Evolutionary conservation across 2,329 filamentous ascomycete genomes (phyloP), one percentile per base, ranked within the genome.

Genomic region (Ceratocystis diversiconidia): DNA sequence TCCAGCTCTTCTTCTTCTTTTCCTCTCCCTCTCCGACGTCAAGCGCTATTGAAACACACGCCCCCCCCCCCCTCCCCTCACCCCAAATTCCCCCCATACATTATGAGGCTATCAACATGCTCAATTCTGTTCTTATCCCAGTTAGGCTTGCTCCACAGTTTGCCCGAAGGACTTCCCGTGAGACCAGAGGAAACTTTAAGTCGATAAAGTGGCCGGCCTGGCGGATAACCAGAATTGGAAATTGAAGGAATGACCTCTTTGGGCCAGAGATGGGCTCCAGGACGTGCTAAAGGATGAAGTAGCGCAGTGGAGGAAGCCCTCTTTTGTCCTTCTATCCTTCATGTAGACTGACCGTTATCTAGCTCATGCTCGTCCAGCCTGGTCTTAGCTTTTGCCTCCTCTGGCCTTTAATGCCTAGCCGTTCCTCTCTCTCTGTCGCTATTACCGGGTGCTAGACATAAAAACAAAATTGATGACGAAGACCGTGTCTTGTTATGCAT

Each of bases 131-230:
- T 36, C 65, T n/a, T 57, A 63, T 57, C 65, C 61, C 48, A 59
- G 61, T 52, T 48, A 25, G 36, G 60, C 6, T 44, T 63, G 61
- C 65, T 60, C 65, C 65, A 66, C 65, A 66, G 60, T 66, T 66
- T 66, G 60, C 61, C 65, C 65, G 65, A 66, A 66, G 65, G 65
- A 66, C 48, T 57, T 63, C 48, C 65, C 65, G 65, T 63, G 50
- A 63, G 46, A 30, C 30, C 30, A 41, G 46, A 52, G 32, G 32
- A 62, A 62, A 55, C 50, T 55, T 30, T 55, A 55, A 55, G 50
- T 55, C 50, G 19, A 55, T 15, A 55, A 55, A 55, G 50, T 55
- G 50, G 50, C 50, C 19, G 22, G 50, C 50, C 50, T 55, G 12
- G 50, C 50, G 19, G 50, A 55, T 55, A 55, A 4, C 19, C 50